A percentile compares a stretch with the other conserved stretches of the same genome.
Conservation (phyloP, 2,329 filamentous ascomycete genomes). For the Lizonia empirigonia region DNA sequence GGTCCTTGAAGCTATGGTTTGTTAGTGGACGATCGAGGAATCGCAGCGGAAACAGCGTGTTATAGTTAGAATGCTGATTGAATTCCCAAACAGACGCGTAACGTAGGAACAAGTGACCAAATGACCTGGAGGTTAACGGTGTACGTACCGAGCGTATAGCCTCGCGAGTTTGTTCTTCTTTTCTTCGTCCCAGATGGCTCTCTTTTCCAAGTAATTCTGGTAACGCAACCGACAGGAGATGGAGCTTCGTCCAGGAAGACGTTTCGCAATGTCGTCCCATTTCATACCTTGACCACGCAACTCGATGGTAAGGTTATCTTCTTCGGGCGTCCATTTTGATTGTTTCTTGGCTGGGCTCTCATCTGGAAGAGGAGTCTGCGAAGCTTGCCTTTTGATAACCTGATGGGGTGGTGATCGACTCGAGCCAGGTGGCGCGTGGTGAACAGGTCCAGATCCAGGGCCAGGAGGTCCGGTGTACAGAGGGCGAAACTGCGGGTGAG, state of each 20-base stretch:
- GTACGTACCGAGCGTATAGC: constrained; percentile 83
- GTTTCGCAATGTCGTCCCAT: constrained; percentile 97
- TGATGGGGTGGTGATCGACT: constrained; percentile 43
- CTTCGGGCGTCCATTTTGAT: constrained; percentile 94
- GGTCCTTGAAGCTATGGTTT: constrained; percentile 83
- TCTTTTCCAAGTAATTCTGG: constrained; percentile 93
- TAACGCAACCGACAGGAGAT: constrained; percentile 95
- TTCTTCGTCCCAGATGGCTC: constrained; percentile 96
- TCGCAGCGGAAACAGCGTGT: not conserved
- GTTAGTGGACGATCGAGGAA: constrained; percentile 21
- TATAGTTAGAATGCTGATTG: too few species aligned
- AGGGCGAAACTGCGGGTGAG: constrained; percentile 47
- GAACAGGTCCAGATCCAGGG: constrained; percentile 21
- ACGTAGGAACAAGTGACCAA: not conserved
- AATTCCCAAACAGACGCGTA: not conserved
- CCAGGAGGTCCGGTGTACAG: constrained; percentile 51
- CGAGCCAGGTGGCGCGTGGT: constrained; percentile 31
- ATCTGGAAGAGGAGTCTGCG: constrained; percentile 45
- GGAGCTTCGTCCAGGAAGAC: constrained; percentile 84
- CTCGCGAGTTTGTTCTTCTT: constrained; percentile 95
- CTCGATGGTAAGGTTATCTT: constrained; percentile 92
- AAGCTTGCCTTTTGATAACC: constrained; percentile 46
- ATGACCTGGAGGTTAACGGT: constrained; percentile 6
- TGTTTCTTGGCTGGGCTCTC: constrained; percentile 59
- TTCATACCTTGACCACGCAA: constrained; percentile 92